phyloP scores from a whole-genome alignment of 139 green algal species.

The Chlamydomonas incerta region DNA sequence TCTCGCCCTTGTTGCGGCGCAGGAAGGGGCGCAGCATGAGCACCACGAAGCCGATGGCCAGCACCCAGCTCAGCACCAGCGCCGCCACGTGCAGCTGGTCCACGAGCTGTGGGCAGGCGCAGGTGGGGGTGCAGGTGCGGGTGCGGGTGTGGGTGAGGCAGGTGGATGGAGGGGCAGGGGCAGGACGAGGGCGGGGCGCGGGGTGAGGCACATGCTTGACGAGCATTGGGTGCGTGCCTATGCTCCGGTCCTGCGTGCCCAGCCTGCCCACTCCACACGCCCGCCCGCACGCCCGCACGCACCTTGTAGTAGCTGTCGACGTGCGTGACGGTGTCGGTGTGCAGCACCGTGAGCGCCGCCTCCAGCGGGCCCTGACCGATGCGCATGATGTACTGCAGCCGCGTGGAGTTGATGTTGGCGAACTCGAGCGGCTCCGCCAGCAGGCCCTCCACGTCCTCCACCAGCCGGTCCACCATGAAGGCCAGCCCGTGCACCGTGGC shows the following conservation, averaged over 20 bases:
- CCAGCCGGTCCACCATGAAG: slow-evolving; percentile 37
- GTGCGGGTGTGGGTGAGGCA: not conserved
- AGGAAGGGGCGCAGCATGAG: slow-evolving; percentile 54
- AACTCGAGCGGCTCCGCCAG: slow-evolving; percentile 25
- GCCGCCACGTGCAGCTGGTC: slow-evolving; percentile 40
- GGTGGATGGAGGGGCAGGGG: not conserved
- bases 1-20: slow-evolving; percentile 45
- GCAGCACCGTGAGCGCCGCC: not conserved
- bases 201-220: too few relatives aligned
- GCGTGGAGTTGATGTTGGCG: slow-evolving; percentile 10
- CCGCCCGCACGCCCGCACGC: too few relatives aligned
- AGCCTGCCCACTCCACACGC: too few relatives aligned
- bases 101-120: not conserved
- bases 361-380: slow-evolving; percentile 10
- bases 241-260: too few relatives aligned
- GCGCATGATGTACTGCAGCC: slow-evolving; percentile 21
- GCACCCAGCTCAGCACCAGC: slow-evolving; percentile 41
- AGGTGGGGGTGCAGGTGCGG: not conserved
- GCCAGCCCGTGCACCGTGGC: slow-evolving; percentile 18
- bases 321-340: not conserved
- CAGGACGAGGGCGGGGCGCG: too few relatives aligned
- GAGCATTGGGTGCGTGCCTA: too few relatives aligned
- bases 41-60: slow-evolving; percentile 34
- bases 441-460: slow-evolving; percentile 37
- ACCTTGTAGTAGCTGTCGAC: slow-evolving; percentile 40